Conservation (phyloP, 176 grass and related monocot species). For the Ensete ventricosum region DNA sequence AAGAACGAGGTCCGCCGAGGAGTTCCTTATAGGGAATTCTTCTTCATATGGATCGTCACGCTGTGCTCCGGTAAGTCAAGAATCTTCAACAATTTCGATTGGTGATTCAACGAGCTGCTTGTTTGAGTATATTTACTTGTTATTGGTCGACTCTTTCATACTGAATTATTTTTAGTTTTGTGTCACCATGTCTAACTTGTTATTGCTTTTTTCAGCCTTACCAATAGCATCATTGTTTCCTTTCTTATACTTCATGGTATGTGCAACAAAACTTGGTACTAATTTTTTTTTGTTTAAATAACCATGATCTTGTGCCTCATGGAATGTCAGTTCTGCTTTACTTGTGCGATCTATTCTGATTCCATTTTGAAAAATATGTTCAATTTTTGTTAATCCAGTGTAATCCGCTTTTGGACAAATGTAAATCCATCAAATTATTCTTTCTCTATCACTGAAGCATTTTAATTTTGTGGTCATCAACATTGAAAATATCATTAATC, state of each 20-base stretch:
- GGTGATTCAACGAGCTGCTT: neutral
- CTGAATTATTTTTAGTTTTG: too few relatives aligned
- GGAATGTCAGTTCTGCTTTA: neutral
- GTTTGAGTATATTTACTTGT: neutral
- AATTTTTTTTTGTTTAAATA: neutral
- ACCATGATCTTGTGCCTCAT: neutral
- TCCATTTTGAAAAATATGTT: neutral
- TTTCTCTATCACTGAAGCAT: neutral
- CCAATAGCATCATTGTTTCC: slow-evolving; percentile 50
- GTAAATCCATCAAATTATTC: neutral
- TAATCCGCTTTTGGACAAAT: neutral
- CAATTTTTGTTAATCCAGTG: neutral
- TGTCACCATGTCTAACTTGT: neutral
- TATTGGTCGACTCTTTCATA: neutral
- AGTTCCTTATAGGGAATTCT: slow-evolving; percentile 41
- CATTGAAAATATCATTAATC: neutral
- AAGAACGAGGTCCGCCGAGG: slow-evolving; percentile 15
- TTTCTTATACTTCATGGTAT: slow-evolving; percentile 71
- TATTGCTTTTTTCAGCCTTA: slow-evolving; percentile 42
- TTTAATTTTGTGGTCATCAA: neutral
- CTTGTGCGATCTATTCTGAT: neutral
- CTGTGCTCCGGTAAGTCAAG: slow-evolving; percentile 29
- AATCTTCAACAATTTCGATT: neutral
- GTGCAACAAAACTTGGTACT: slow-evolving; percentile 2
- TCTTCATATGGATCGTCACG: slow-evolving; percentile 41